Conservation (phyloP, 345 rosid genomes). For the Pistacia atlantica region DNA sequence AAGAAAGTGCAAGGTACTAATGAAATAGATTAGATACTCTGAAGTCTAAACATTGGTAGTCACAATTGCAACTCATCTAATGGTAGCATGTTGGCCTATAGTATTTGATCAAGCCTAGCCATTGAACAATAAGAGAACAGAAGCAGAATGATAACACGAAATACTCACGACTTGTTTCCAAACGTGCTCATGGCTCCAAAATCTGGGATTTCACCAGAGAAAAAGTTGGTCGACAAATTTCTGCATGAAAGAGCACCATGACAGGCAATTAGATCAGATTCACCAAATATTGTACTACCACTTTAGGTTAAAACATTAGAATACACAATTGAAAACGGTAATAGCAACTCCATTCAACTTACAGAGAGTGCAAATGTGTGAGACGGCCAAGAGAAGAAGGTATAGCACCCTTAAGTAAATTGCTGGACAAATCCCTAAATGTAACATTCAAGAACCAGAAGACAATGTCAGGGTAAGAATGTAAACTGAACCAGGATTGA, state of each 20-base stretch:
- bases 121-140: neutral
- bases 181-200: constrained; percentile 80
- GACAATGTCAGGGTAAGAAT: neutral
- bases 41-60: no score
- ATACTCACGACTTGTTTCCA: constrained; percentile 72
- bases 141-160: neutral
- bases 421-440: constrained; percentile 93
- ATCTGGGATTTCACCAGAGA: constrained; percentile 95
- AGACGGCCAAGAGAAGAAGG: constrained; percentile 83
- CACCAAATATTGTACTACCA: neutral
- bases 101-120: neutral
- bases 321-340: constrained; percentile 1
- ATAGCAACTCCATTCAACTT: constrained; percentile 32
- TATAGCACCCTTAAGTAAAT: constrained; percentile 80
- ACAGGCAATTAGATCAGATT: constrained; percentile 11
- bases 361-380: constrained; percentile 65
- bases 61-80: neutral
- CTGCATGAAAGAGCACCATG: constrained; percentile 37
- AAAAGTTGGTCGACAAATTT: constrained; percentile 86
- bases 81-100: neutral
- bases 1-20: no score
- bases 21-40: no score
- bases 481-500: neutral
- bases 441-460: constrained; percentile 4
- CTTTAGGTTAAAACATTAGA: neutral